Percentiles rank a stretch among this genome's conserved stretches.
Conservation (phyloP, 257 asterid species). For the Cinchona pubescens region DNA sequence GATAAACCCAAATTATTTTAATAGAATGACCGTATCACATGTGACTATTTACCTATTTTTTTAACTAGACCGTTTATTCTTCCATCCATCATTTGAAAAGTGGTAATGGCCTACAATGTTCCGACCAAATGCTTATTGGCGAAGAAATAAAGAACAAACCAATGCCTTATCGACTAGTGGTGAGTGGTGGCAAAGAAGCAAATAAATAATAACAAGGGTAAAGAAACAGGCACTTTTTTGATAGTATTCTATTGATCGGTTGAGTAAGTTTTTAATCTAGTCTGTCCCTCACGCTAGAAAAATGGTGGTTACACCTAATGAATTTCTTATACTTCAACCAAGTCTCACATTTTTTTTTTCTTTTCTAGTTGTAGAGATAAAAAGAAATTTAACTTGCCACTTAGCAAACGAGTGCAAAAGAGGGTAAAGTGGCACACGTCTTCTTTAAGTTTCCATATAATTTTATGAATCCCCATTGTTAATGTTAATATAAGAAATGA, state of each 20-base stretch:
- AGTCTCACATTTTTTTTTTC: not conserved
- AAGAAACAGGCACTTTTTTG: not conserved
- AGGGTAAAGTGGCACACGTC: not conserved
- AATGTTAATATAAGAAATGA: too few relatives aligned
- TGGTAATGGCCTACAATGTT: not conserved
- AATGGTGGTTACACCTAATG: not conserved
- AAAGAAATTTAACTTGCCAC: not conserved
- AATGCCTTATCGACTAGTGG: not conserved
- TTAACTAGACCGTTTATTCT: not conserved
- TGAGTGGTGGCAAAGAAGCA: too few relatives aligned
- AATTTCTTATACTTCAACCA: not conserved
- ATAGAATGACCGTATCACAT: not conserved
- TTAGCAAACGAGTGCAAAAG: not conserved
- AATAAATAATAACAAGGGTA: not conserved
- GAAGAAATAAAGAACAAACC: conserved; percentile 7
- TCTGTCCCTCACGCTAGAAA: not conserved
- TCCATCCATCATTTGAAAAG: conserved; percentile 5
- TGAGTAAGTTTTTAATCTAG: not conserved
- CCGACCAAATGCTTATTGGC: conserved; percentile 3
- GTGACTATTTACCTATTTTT: not conserved
- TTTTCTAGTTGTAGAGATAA: not conserved
- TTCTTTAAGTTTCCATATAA: too few relatives aligned
- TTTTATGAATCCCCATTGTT: too few relatives aligned
- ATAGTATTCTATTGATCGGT: not conserved
- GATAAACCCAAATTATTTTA: not conserved